phyloP scores from a whole-genome alignment of 768 basidiomycete species.

The Leccinum obscurum region DNA sequence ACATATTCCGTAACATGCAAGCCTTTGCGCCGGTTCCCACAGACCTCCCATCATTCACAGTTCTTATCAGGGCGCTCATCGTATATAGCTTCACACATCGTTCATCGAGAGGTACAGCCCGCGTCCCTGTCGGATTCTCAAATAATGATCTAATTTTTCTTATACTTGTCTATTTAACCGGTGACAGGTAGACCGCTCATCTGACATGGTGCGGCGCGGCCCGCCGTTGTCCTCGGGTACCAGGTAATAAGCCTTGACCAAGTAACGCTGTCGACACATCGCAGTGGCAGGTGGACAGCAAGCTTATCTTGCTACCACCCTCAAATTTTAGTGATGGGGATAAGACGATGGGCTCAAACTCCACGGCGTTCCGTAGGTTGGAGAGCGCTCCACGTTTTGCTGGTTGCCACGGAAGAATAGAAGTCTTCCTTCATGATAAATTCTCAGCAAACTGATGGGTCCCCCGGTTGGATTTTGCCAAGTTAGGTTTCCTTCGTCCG shows the following conservation, averaged over 20 bases:
- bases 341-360: conserved; percentile 24
- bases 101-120: conserved; percentile 26
- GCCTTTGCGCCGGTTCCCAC: conserved; percentile 28
- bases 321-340: conserved; percentile 10
- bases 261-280: conserved; percentile 25
- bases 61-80: conserved; percentile 45
- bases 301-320: not conserved
- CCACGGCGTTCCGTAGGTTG: conserved; percentile 25
- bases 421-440: conserved; percentile 30
- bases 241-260: conserved; percentile 23
- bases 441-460: conserved; percentile 21
- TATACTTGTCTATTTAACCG: conserved; percentile 17
- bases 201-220: conserved; percentile 8
- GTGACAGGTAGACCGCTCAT: conserved; percentile 27
- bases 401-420: conserved; percentile 34
- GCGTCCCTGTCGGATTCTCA: conserved; percentile 34
- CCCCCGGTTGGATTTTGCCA: conserved; percentile 14
- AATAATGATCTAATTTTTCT: conserved; percentile 23
- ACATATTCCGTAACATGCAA: conserved; percentile 13
- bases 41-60: conserved; percentile 51
- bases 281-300: conserved; percentile 3
- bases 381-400: conserved; percentile 27
- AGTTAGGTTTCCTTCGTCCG: conserved; percentile 13
- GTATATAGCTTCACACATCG: conserved; percentile 37
- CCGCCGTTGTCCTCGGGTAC: conserved; percentile 9